Conservation (phyloP, 2,329 filamentous ascomycete genomes). For the Calcarisporium arbuscula region DNA sequence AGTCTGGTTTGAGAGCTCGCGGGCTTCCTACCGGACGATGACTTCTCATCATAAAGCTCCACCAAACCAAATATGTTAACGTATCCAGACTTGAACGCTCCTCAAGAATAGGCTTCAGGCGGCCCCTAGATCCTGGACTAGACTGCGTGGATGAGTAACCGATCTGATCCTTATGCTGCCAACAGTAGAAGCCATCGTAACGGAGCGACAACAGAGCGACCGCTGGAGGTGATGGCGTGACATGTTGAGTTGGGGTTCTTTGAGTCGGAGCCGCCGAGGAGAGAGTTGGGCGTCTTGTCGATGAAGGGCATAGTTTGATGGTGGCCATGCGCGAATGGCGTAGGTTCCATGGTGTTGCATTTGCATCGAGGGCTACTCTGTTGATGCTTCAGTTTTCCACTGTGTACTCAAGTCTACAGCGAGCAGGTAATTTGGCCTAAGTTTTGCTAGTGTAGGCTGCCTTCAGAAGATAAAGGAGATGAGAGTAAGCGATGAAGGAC, state of each 20-base stretch:
- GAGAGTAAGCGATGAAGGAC: too few species aligned
- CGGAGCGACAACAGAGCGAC: conserved; percentile 55
- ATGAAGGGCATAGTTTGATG: conserved; percentile 35
- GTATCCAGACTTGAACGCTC: conserved; percentile 79
- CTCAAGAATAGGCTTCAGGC: conserved; percentile 44
- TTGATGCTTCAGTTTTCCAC: too few species aligned
- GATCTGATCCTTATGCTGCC: conserved; percentile 92
- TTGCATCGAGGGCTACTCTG: too few species aligned
- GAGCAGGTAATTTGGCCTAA: too few species aligned
- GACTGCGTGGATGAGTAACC: conserved; percentile 36
- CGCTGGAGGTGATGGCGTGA: conserved; percentile 74
- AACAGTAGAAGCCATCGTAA: conserved; percentile 71
- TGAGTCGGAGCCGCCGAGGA: conserved; percentile 74
- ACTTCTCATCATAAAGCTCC: conserved; percentile 48
- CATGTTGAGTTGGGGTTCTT: conserved; percentile 80
- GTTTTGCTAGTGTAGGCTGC: too few species aligned
- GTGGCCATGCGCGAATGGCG: too few species aligned
- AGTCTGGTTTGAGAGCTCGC: too few species aligned
- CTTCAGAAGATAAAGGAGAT: too few species aligned
- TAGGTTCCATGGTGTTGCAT: neutral
- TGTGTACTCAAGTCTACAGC: too few species aligned
- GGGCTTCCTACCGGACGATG: conserved; percentile 14
- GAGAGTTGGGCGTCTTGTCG: conserved; percentile 67
- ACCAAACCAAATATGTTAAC: conserved; percentile 68
- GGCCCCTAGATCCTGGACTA: conserved; percentile 36